phyloP scores from a whole-genome alignment of 2,329 filamentous ascomycete genomes.

The Stemphylium lycopersici region DNA sequence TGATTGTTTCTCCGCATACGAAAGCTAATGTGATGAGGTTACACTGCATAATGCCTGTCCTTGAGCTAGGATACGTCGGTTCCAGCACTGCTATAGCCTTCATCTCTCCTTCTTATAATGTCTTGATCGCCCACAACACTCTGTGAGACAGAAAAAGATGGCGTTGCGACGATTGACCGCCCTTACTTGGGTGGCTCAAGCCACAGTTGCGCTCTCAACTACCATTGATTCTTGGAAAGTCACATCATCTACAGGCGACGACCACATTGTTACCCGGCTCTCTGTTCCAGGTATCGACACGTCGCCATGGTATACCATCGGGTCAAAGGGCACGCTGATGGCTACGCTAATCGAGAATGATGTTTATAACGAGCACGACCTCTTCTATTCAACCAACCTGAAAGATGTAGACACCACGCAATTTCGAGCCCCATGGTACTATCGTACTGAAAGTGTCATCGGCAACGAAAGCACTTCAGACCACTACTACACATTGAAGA shows the following conservation, averaged over 20 bases:
- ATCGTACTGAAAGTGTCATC: slow-evolving; percentile 60
- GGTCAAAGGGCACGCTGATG: slow-evolving; percentile 62
- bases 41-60: neutral
- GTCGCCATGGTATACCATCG: slow-evolving; percentile 59
- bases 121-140: neutral
- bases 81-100: neutral
- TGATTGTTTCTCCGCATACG: neutral
- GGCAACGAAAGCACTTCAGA: slow-evolving; percentile 14
- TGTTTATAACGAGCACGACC: slow-evolving; percentile 58
- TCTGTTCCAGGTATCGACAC: slow-evolving; percentile 47
- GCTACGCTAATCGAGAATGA: slow-evolving; percentile 61
- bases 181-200: neutral
- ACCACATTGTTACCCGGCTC: slow-evolving; percentile 20
- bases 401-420: slow-evolving; percentile 52
- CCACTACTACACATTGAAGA: slow-evolving; percentile 60
- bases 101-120: neutral
- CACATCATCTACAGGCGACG: slow-evolving; percentile 18
- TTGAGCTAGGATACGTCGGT: neutral
- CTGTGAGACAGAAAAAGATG: neutral
- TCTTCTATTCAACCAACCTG: slow-evolving; percentile 64
- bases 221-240: slow-evolving; percentile 9
- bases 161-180: neutral
- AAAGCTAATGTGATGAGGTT: neutral
- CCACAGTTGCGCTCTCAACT: neutral
- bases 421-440: slow-evolving; percentile 65